Evolutionary conservation across 345 rosid genomes (phyloP).

Genomic region (Hibiscus trionum): DNA sequence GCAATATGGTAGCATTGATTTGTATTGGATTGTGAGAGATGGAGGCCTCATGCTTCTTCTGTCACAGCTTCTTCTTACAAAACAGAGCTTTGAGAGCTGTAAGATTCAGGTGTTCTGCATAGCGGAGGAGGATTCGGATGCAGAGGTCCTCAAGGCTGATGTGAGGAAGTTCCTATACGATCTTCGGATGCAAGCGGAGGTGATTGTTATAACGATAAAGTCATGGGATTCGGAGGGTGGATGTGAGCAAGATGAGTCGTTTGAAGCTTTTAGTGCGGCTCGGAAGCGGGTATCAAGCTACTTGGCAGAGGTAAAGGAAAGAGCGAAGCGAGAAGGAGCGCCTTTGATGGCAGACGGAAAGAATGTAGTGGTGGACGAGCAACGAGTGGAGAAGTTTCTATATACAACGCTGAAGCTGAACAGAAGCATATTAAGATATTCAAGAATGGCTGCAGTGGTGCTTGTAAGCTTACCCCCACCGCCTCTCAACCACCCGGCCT

Average conservation of each 20-base stretch:
- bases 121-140: conserved; percentile 95
- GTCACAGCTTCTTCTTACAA: conserved; percentile 95
- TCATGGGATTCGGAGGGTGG: conserved; percentile 83
- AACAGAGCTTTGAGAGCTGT: conserved; percentile 96
- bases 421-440: conserved; percentile 51
- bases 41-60: conserved; percentile 99
- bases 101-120: conserved; percentile 97
- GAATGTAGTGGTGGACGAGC: conserved; percentile 65
- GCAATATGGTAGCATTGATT: conserved; percentile 91
- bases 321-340: conserved; percentile 30
- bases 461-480: conserved; percentile 73
- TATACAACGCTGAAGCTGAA: conserved; percentile 48
- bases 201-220: conserved; percentile 84
- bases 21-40: conserved; percentile 97
- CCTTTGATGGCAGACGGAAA: conserved; percentile 64
- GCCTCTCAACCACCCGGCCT: conserved; percentile 71
- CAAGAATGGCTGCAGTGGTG: conserved; percentile 77
- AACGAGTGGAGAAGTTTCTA: conserved; percentile 48
- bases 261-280: conserved; percentile 73
- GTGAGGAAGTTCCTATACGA: conserved; percentile 91
- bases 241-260: conserved; percentile 61
- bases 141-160: conserved; percentile 87
- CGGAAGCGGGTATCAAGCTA: conserved; percentile 57
- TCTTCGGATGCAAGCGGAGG: conserved; percentile 99
- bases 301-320: conserved; percentile 55